A percentile compares a stretch with the other conserved stretches of the same genome.
Evolutionary conservation across 768 basidiomycete species (phyloP).

Genomic region (Tylopilus subfusipes): DNA sequence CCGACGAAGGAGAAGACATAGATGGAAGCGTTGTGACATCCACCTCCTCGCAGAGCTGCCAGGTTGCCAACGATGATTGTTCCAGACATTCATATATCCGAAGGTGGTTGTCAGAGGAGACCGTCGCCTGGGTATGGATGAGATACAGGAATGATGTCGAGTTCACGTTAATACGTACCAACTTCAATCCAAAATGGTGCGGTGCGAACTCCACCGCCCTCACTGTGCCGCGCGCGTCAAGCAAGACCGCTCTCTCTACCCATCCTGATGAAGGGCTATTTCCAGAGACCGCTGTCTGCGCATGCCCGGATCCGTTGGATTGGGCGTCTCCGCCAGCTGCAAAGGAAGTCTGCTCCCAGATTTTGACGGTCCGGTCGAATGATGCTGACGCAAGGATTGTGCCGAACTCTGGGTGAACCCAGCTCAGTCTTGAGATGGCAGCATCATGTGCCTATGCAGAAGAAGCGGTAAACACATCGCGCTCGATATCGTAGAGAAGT

Average conservation of each 20-base stretch:
- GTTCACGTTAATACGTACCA: conserved; percentile 48
- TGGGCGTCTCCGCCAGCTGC: conserved; percentile 28
- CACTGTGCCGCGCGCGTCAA: conserved; percentile 84
- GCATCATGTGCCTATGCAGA: conserved; percentile 87
- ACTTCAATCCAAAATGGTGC: conserved; percentile 80
- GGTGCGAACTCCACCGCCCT: conserved; percentile 86
- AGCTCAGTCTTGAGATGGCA: conserved; percentile 75
- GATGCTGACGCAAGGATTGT: conserved; percentile 81
- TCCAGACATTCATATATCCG: conserved; percentile 91
- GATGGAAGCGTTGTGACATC: conserved; percentile 60
- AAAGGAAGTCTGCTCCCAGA: conserved; percentile 73
- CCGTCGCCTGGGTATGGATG: conserved; percentile 58
- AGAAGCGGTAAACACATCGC: background rate
- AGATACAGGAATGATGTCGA: background rate
- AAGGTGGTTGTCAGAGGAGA: conserved; percentile 83
- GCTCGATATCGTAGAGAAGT: background rate
- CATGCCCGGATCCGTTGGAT: conserved; percentile 20
- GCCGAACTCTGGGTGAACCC: conserved; percentile 94
- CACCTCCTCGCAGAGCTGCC: conserved; percentile 75
- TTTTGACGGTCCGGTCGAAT: conserved; percentile 88
- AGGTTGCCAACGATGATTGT: conserved; percentile 62
- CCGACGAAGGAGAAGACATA: conserved; percentile 38
- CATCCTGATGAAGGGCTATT: conserved; percentile 48
- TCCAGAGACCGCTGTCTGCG: conserved; percentile 7
- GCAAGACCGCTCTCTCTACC: conserved; percentile 69